Evolutionary conservation across 2,329 filamentous ascomycete species (phyloP).

Genomic region (Cucurbitaria berberidis): DNA sequence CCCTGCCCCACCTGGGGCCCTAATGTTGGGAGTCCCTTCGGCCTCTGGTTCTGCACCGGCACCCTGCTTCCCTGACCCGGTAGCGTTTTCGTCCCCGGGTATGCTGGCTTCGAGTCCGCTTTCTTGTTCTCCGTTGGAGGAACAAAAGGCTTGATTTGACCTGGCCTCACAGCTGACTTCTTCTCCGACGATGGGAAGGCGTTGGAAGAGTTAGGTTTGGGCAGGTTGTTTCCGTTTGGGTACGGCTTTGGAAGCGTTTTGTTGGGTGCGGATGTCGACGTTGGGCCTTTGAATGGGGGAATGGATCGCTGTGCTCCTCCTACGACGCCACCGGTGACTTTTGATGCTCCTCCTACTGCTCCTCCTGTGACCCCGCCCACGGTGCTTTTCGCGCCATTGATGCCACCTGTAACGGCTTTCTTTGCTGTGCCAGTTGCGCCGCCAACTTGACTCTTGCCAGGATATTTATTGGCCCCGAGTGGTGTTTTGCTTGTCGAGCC

Average conservation of each 20-base stretch:
- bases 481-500: conserved; percentile 21
- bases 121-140: conserved; percentile 20
- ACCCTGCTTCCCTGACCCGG: conserved; percentile 34
- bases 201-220: conserved; percentile 22
- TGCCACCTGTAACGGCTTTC: conserved; percentile 27
- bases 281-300: conserved; percentile 12
- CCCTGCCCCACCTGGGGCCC: conserved; percentile 33
- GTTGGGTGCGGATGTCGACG: conserved; percentile 7
- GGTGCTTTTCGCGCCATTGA: conserved; percentile 14
- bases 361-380: conserved; percentile 11
- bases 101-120: conserved; percentile 24
- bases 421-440: conserved; percentile 18
- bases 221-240: conserved; percentile 11
- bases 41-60: conserved; percentile 33
- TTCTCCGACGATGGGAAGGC: conserved; percentile 25
- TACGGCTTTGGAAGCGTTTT: conserved; percentile 13
- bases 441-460: conserved; percentile 24
- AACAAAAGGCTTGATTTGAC: conserved; percentile 35
- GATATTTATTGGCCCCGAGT: conserved; percentile 39
- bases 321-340: conserved; percentile 3
- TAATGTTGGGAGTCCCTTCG: conserved; percentile 33
- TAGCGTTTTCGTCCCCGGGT: conserved; percentile 41
- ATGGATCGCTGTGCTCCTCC: conserved; percentile 9
- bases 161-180: conserved; percentile 37
- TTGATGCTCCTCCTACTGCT: conserved; percentile 13